Conservation (phyloP, 768 basidiomycete genomes). For the Mycena capillaripes region DNA sequence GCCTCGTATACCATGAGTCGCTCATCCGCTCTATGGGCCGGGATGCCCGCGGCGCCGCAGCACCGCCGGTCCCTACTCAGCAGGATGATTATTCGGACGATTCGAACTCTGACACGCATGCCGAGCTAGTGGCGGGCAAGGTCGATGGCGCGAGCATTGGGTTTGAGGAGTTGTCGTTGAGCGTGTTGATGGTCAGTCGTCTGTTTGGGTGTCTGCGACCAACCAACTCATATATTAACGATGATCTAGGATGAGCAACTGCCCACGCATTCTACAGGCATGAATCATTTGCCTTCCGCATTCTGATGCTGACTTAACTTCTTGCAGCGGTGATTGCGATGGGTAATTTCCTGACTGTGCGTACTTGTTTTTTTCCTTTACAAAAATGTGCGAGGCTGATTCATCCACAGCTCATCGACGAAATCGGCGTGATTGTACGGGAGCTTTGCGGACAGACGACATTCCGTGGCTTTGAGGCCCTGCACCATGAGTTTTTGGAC, state of each 20-base stretch:
- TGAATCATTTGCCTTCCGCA: slow-evolving; percentile 5
- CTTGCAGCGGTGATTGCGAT: slow-evolving; percentile 54
- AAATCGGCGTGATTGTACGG: slow-evolving; percentile 54
- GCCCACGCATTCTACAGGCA: slow-evolving; percentile 60
- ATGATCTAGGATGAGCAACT: slow-evolving; percentile 54
- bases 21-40: slow-evolving; percentile 38
- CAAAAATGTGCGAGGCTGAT: neutral
- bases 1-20: slow-evolving; percentile 58
- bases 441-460: slow-evolving; percentile 58
- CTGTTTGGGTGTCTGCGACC: neutral
- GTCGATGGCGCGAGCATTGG: slow-evolving; percentile 59
- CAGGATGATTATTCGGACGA: slow-evolving; percentile 32
- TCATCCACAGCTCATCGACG: slow-evolving; percentile 53
- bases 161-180: slow-evolving; percentile 56
- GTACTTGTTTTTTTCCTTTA: slow-evolving; percentile 16
- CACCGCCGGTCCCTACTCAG: slow-evolving; percentile 1
- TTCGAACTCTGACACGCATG: slow-evolving; percentile 34
- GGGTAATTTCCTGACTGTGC: slow-evolving; percentile 54
- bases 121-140: slow-evolving; percentile 46
- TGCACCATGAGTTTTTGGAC: slow-evolving; percentile 54
- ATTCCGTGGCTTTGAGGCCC: slow-evolving; percentile 53
- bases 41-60: neutral
- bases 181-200: slow-evolving; percentile 52
- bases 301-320: neutral
- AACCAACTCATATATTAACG: too few relatives aligned